Percentiles rank a stretch among this genome's conserved stretches.
Conservation (phyloP, 441 rosid species). For the Sinapis alba region DNA sequence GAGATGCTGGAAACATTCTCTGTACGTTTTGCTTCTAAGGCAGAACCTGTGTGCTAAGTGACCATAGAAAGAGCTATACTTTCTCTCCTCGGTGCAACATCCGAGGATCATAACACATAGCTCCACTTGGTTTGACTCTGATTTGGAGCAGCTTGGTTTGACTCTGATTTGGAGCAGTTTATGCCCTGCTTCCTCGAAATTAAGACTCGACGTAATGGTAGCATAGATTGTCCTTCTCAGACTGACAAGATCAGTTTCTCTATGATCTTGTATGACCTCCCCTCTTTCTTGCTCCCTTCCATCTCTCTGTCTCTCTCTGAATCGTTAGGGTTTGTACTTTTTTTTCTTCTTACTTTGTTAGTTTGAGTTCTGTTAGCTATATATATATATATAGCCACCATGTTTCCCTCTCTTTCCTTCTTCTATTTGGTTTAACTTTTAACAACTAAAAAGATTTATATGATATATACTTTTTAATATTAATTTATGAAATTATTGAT, state of each 20-base stretch:
- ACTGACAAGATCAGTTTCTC: constrained; percentile 76
- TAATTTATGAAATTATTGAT: not conserved
- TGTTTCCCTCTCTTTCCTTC: not conserved
- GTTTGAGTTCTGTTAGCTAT: not conserved
- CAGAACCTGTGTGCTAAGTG: not conserved
- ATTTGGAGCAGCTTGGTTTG: constrained; percentile 78
- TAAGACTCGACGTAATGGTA: constrained; percentile 86
- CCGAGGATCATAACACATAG: constrained; percentile 42
- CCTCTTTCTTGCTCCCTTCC: constrained; percentile 32
- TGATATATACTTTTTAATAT: not conserved
- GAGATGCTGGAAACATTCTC: not conserved
- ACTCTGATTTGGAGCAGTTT: constrained; percentile 64
- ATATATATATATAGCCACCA: not conserved
- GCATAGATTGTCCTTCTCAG: constrained; percentile 79
- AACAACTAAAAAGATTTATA: not conserved
- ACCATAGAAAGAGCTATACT: not conserved
- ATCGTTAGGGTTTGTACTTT: not conserved
- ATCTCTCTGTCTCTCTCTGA: not conserved
- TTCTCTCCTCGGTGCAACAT: not conserved
- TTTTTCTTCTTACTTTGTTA: not conserved
- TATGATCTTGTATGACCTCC: constrained; percentile 65
- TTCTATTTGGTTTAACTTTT: not conserved
- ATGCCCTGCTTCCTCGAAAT: constrained; percentile 92
- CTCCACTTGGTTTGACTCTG: constrained; percentile 86
- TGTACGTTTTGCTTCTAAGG: not conserved